Conservation (phyloP, 2,329 filamentous ascomycete species). For the Pseudocercospora fuligena region DNA sequence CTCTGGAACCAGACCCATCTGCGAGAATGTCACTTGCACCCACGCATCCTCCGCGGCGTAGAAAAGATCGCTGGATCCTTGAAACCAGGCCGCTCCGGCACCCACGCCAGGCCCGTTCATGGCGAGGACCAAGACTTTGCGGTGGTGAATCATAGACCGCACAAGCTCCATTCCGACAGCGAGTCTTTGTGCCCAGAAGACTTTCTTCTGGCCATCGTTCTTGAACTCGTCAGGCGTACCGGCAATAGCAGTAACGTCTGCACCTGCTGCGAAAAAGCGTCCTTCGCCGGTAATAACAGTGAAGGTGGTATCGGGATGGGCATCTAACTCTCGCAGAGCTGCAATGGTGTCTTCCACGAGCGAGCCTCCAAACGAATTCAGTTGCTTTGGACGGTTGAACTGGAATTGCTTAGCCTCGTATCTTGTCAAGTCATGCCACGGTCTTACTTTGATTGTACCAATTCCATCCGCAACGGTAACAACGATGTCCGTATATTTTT, state of each 20-base stretch:
- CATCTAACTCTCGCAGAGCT: slow-evolving; percentile 34
- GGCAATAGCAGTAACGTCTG: slow-evolving; percentile 33
- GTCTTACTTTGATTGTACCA: slow-evolving; percentile 34
- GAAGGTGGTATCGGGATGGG: slow-evolving; percentile 35
- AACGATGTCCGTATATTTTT: slow-evolving; percentile 33
- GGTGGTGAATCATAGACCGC: slow-evolving; percentile 35
- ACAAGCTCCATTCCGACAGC: slow-evolving; percentile 34
- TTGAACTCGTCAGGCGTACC: slow-evolving; percentile 26
- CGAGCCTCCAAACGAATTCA: slow-evolving; percentile 36
- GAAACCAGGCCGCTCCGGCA: slow-evolving; percentile 37
- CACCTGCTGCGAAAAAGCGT: slow-evolving; percentile 36
- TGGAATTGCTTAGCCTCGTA: slow-evolving; percentile 11
- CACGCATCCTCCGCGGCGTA: slow-evolving; percentile 35
- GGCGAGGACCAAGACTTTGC: slow-evolving; percentile 37
- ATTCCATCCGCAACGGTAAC: slow-evolving; percentile 33
- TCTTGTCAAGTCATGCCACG: neutral
- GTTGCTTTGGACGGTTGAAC: slow-evolving; percentile 37
- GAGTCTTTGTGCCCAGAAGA: slow-evolving; percentile 33
- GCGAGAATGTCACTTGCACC: slow-evolving; percentile 36
- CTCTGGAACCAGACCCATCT: slow-evolving; percentile 36
- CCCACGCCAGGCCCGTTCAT: slow-evolving; percentile 38
- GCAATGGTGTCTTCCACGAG: slow-evolving; percentile 34
- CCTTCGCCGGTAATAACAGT: slow-evolving; percentile 38
- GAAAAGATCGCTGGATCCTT: slow-evolving; percentile 35
- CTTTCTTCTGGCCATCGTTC: slow-evolving; percentile 35